Conservation (phyloP, 306 rosid species). For the Potentilla sterilis region DNA sequence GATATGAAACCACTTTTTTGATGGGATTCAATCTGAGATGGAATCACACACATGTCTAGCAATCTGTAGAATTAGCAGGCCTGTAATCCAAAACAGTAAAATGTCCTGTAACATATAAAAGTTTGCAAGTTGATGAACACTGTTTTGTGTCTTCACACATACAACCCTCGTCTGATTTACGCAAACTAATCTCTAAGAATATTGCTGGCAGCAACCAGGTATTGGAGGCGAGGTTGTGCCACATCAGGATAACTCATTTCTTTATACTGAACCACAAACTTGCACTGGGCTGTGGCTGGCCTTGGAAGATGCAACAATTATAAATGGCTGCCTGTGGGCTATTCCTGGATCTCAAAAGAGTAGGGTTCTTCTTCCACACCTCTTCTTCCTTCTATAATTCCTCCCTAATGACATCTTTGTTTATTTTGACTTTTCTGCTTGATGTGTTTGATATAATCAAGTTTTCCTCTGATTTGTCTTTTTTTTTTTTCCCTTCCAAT, state of each 20-base stretch:
- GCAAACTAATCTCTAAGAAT: constrained; percentile 6
- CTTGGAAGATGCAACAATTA: constrained; percentile 75
- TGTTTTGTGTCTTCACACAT: background rate
- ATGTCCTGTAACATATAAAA: background rate
- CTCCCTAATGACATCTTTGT: background rate
- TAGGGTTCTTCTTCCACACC: constrained; percentile 25
- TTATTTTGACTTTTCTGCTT: background rate
- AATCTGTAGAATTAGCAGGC: background rate
- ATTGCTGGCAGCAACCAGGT: constrained; percentile 82
- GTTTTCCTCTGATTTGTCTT: constrained; percentile 4
- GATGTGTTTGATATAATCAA: constrained; percentile 9
- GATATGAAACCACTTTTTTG: background rate
- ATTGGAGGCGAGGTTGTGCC: constrained; percentile 99
- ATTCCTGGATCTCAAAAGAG: constrained; percentile 96
- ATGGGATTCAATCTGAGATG: background rate
- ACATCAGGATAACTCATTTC: constrained; percentile 93
- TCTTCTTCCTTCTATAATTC: constrained; percentile 13
- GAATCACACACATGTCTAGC: background rate
- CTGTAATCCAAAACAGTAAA: background rate
- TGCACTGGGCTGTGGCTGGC: constrained; percentile 98
- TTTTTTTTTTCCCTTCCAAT: background rate
- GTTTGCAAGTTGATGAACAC: background rate
- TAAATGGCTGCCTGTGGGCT: constrained; percentile 91
- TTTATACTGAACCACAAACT: constrained; percentile 85
- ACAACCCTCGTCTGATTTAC: constrained; percentile 16